phyloP scores from a whole-genome alignment of 495 filamentous ascomycete genomes.

The Penicillium parvum region DNA sequence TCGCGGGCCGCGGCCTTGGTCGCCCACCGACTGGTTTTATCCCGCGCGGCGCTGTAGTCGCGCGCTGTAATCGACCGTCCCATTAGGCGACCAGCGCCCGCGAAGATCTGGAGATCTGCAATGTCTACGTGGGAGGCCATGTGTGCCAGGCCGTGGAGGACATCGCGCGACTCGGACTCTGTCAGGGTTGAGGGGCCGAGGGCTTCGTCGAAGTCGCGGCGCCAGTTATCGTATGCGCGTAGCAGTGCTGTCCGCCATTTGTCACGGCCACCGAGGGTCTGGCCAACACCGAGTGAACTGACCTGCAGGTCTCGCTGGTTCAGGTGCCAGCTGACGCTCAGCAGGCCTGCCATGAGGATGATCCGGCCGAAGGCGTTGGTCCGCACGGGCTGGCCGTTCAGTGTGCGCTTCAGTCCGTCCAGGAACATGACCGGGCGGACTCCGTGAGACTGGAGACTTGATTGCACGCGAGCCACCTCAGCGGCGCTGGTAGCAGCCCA shows the following conservation, averaged over 20 bases:
- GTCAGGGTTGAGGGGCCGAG: conserved; percentile 47
- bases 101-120: conserved; percentile 96
- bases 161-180: conserved; percentile 67
- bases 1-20: conserved; percentile 88
- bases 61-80: conserved; percentile 78
- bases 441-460: conserved; percentile 74
- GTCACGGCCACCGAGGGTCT: conserved; percentile 82
- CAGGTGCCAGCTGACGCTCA: conserved; percentile 97
- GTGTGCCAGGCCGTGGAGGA: conserved; percentile 89
- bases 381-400: conserved; percentile 80
- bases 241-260: conserved; percentile 90
- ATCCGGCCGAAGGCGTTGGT: conserved; percentile 95
- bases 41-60: conserved; percentile 74
- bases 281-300: conserved; percentile 73
- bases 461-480: conserved; percentile 84
- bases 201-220: conserved; percentile 83
- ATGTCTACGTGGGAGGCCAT: conserved; percentile 99
- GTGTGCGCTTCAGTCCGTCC: conserved; percentile 84
- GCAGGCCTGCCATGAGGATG: conserved; percentile 88
- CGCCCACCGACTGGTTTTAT: conserved; percentile 82
- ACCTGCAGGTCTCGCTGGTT: conserved; percentile 95
- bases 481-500: conserved; percentile 90
- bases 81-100: conserved; percentile 75
- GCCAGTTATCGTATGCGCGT: conserved; percentile 92
- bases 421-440: conserved; percentile 85